These are phyloP conservation scores for Fraxinus velutina DNA, from an alignment of 305 asterid genomes.

Conservation along the genomic window DNA sequence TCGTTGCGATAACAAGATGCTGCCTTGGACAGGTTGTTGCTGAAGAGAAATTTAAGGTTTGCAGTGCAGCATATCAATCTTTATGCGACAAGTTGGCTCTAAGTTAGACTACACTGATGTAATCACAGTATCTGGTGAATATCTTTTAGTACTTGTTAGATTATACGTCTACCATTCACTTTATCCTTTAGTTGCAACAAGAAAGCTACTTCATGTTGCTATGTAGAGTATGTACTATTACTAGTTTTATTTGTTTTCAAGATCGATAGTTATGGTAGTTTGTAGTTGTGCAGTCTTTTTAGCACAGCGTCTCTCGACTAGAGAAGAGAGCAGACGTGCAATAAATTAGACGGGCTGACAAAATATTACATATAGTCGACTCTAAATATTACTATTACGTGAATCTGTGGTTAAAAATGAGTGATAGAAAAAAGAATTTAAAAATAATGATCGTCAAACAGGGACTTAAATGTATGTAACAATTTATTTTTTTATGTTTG, in stretches of 20 bases:
- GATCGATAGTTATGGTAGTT: not conserved
- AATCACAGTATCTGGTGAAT: not conserved
- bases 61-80: slow-evolving; percentile 85
- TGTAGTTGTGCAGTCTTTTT: not conserved
- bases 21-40: slow-evolving; percentile 52
- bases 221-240: not conserved
- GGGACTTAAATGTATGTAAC: not conserved
- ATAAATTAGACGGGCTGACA: not conserved
- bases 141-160: not conserved
- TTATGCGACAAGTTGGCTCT: slow-evolving; percentile 57
- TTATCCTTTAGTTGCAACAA: not conserved
- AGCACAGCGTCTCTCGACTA: not conserved
- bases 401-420: too few relatives aligned
- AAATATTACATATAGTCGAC: not conserved
- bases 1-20: not conserved
- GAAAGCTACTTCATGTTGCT: not conserved
- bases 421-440: too few relatives aligned
- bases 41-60: slow-evolving; percentile 89
- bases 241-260: not conserved
- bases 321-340: not conserved
- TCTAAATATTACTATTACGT: not conserved
- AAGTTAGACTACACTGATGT: slow-evolving; percentile 16
- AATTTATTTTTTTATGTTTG: not conserved
- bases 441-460: too few relatives aligned
- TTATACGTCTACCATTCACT: not conserved